A percentile compares a stretch with the other conserved stretches of the same genome.
phyloP scores from a whole-genome alignment of 371 early-diverging fungal genomes.

The Haplosporangium sp. region DNA sequence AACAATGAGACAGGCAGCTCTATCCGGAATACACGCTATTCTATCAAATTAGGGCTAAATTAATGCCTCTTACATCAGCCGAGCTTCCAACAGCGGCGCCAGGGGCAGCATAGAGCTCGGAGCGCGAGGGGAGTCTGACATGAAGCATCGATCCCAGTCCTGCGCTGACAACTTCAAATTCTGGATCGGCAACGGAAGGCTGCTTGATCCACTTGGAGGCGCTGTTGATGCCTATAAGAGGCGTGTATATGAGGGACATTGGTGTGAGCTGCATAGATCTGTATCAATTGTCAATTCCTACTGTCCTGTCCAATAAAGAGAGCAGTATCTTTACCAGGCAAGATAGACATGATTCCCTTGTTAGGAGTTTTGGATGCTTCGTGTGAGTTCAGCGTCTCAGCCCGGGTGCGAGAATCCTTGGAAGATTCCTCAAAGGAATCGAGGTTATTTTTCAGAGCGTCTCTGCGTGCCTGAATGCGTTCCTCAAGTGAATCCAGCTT shows the following conservation, averaged over 20 bases:
- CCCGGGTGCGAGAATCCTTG: background rate
- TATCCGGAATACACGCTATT: background rate
- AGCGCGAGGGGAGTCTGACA: constrained; percentile 64
- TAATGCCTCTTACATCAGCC: constrained; percentile 52
- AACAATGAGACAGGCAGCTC: too few species aligned
- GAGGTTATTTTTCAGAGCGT: constrained; percentile 20
- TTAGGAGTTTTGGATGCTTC: constrained; percentile 26
- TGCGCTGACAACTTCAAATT: constrained; percentile 69
- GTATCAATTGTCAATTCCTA: background rate
- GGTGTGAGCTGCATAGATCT: background rate
- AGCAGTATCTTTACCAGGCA: constrained; percentile 28
- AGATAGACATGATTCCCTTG: constrained; percentile 53
- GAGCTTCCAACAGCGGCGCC: constrained; percentile 74
- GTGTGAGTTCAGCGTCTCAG: constrained; percentile 2
- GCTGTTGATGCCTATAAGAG: constrained; percentile 52
- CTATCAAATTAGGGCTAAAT: background rate
- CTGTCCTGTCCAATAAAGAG: background rate
- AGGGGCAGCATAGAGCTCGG: constrained; percentile 70
- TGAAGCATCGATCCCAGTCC: constrained; percentile 59
- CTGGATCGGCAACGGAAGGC: constrained; percentile 64
- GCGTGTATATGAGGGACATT: background rate
- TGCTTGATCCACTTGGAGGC: constrained; percentile 59
- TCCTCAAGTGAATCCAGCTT: constrained; percentile 54
- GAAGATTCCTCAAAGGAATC: constrained; percentile 16
- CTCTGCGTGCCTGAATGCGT: constrained; percentile 55